Evolutionary conservation across 139 green algal species (phyloP).

Genomic region (Chlamydomonas sp.): DNA sequence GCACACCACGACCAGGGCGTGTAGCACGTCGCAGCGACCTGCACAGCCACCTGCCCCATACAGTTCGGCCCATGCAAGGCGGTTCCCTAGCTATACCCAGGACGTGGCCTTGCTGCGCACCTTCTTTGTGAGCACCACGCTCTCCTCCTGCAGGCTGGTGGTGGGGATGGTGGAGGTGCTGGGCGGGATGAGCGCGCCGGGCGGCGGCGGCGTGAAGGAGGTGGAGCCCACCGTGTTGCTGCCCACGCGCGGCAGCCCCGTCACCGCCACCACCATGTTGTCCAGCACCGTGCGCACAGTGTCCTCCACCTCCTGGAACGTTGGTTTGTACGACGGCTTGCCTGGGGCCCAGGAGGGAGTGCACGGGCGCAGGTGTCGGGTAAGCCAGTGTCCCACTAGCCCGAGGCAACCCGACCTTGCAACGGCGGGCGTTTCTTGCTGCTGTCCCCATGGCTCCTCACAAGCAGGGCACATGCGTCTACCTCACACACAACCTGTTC

Average conservation of each 20-base stretch:
- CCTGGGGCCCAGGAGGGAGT: slow-evolving; percentile 13
- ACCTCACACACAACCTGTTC: too few species aligned
- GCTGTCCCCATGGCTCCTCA: too few species aligned
- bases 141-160: slow-evolving; percentile 56
- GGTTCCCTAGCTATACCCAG: neutral
- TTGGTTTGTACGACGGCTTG: slow-evolving; percentile 58
- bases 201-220: slow-evolving; percentile 21
- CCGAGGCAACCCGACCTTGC: neutral
- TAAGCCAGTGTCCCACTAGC: neutral
- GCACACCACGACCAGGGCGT: too few species aligned
- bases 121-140: slow-evolving; percentile 54
- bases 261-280: slow-evolving; percentile 51
- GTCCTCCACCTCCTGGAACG: slow-evolving; percentile 68
- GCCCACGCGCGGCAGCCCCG: slow-evolving; percentile 63
- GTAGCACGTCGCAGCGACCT: too few species aligned
- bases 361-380: neutral
- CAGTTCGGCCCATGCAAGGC: too few species aligned
- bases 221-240: slow-evolving; percentile 38
- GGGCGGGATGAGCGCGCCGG: slow-evolving; percentile 16
- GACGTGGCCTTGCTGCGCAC: neutral
- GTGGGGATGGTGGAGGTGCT: slow-evolving; percentile 50
- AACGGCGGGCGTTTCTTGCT: neutral
- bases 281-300: slow-evolving; percentile 59
- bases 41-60: too few species aligned
- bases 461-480: too few species aligned